phyloP scores from a whole-genome alignment of 1,139 yeast genomes.

The Diutina scorzettiae region DNA sequence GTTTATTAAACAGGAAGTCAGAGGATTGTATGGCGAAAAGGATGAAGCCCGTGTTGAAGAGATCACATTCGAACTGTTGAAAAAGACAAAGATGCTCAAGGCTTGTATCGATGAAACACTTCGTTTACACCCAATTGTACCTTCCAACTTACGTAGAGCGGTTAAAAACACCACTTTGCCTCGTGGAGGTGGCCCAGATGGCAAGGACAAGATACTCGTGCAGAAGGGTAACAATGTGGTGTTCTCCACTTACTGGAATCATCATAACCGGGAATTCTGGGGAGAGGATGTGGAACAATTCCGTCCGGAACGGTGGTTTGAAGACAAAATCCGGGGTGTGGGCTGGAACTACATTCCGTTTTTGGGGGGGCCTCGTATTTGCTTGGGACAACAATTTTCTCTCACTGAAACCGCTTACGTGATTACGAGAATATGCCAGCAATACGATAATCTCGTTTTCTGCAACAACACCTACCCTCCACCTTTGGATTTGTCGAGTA shows the following conservation, averaged over 20 bases:
- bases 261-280: not conserved
- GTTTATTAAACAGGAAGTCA: not conserved
- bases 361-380: conserved; percentile 52
- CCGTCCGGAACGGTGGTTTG: conserved; percentile 6
- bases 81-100: not conserved
- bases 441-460: not conserved
- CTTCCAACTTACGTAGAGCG: conserved; percentile 1
- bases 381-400: conserved; percentile 16
- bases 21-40: conserved; percentile 13
- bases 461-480: conserved; percentile 3
- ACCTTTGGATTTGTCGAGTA: not conserved
- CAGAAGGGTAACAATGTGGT: not conserved
- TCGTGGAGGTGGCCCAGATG: conserved; percentile 2
- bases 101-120: conserved; percentile 4
- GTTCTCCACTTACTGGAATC: not conserved
- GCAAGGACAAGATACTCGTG: not conserved
- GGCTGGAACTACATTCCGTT: conserved; percentile 17
- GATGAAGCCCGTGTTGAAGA: conserved; percentile 9
- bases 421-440: conserved; percentile 4
- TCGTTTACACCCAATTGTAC: conserved; percentile 1
- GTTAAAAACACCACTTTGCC: conserved; percentile 3
- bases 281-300: conserved; percentile 5
- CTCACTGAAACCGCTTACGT: conserved; percentile 3
- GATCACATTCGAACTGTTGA: conserved; percentile 5
- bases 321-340: not conserved